Conservation (phyloP, 106 monocot species). For the Acanthochlamys bracteata region DNA sequence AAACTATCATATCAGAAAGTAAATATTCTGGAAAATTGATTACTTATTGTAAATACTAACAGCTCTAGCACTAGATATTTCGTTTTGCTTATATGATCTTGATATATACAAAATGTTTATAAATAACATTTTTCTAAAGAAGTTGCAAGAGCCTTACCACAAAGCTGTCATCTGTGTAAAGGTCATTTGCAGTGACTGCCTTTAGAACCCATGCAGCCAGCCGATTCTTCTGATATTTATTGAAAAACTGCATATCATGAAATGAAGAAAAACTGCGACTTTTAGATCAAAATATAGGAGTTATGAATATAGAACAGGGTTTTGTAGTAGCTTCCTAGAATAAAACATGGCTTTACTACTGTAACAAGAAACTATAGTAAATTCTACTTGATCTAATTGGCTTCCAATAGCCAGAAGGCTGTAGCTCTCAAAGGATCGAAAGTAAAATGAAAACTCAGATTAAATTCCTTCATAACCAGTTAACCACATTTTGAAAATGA, state of each 20-base stretch:
- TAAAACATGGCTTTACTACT: background rate
- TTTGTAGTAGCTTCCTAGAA: background rate
- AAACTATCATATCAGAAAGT: too few species aligned
- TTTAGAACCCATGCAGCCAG: constrained; percentile 68
- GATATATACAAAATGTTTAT: background rate
- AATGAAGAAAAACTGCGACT: background rate
- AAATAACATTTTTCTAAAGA: background rate
- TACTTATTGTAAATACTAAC: too few species aligned
- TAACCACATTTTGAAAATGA: background rate
- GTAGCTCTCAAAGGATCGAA: too few species aligned
- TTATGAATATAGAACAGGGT: background rate
- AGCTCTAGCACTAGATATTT: too few species aligned
- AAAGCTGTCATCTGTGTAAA: constrained; percentile 94
- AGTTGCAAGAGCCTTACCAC: constrained; percentile 40
- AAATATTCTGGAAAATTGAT: too few species aligned
- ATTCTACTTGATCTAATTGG: background rate
- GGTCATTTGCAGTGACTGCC: constrained; percentile 83
- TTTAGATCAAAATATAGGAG: background rate
- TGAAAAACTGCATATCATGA: constrained; percentile 43
- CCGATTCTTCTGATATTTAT: constrained; percentile 61
- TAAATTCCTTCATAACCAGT: background rate
- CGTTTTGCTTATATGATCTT: background rate
- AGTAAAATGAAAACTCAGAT: too few species aligned
- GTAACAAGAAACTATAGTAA: background rate
- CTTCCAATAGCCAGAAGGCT: background rate